Evolutionary conservation across 2,329 filamentous ascomycete species (phyloP).

Genomic region (Fusarium tuaranense): DNA sequence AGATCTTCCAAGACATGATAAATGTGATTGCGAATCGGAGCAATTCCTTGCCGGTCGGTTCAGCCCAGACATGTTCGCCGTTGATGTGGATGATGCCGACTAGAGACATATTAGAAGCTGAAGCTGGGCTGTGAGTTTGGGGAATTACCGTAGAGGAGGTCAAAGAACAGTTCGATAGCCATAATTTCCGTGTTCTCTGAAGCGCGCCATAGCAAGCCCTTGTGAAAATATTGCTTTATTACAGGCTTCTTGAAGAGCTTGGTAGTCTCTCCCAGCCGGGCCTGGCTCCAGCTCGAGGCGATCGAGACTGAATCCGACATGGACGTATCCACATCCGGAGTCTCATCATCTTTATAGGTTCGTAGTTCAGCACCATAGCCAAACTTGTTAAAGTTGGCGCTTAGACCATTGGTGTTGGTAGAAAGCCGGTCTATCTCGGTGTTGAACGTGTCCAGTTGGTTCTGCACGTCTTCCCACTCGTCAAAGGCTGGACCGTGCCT

Average conservation of each 20-base stretch:
- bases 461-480: conserved; percentile 67
- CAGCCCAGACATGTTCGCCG: conserved; percentile 69
- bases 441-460: conserved; percentile 64
- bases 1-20: conserved; percentile 73
- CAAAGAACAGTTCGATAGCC: conserved; percentile 73
- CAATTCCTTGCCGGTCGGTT: conserved; percentile 65
- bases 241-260: conserved; percentile 70
- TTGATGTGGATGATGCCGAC: conserved; percentile 74
- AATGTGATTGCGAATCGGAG: conserved; percentile 71
- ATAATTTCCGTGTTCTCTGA: conserved; percentile 69
- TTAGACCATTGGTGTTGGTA: conserved; percentile 65
- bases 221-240: conserved; percentile 74
- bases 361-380: conserved; percentile 70
- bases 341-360: conserved; percentile 53
- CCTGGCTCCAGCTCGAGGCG: conserved; percentile 27
- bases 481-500: conserved; percentile 64
- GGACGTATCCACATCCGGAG: conserved; percentile 24
- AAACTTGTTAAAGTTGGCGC: conserved; percentile 72
- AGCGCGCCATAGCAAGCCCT: conserved; percentile 72
- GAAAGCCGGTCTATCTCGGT: conserved; percentile 65
- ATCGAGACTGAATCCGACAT: conserved; percentile 43
- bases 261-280: conserved; percentile 57
- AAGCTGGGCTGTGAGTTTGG: not conserved
- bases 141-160: conserved; percentile 64
- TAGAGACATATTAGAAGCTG: conserved; percentile 14